Base-by-base conservation (phyloP, 2,329 filamentous ascomycete species). In the Talaromyces islandicus region DNA sequence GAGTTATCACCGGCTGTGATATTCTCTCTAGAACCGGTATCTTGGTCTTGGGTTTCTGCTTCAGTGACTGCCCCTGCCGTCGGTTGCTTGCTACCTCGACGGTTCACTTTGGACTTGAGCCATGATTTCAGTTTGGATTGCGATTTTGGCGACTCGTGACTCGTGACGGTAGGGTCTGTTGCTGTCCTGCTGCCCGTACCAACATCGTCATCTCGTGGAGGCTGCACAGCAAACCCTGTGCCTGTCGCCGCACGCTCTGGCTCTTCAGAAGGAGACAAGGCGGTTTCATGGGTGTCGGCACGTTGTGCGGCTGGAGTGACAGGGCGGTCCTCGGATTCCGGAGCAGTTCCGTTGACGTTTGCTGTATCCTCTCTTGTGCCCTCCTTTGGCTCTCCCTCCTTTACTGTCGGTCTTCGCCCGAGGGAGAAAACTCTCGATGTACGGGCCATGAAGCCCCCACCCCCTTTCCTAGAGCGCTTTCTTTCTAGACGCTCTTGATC, bases 71-170 rank as follows among this genome's bases (percentile, higher is more conserved):
- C 56, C 57, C 60, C 60, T 57, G 51, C 59, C 24, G 62, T 65
- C 14, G 65, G 60, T 2, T 65, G 64, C 2, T 65, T 66, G 58
- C 69, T 72, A 24, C 67, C 62, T 2, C 68, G 72, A 60, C 67
- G 70, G 12, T 68, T 62, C 7, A 73, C 56, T 58, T 67, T 65
- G 46, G 68, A 68, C 27, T 67, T 70, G 64, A 75, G 71, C 72
- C 72, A 75, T 14, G 64, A 67, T 50, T 68, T 74, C 25, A 75
- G 56, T 57, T 70, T 73, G 3, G 72, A 72, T 41, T 73, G 71
- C 11, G 67, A 64, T 48, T 66, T 67, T 5, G 68, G 68, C 19
- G 68, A 69, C 3, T 52, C 48, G 30, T 24, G 43, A 7, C 61
- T 62, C 48, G 54, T 7, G 21, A 27, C 55, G 29, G n/a, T 41